phyloP scores from a whole-genome alignment of 192 early-diverging fungal species.

The Gamsiella multidivaricata region DNA sequence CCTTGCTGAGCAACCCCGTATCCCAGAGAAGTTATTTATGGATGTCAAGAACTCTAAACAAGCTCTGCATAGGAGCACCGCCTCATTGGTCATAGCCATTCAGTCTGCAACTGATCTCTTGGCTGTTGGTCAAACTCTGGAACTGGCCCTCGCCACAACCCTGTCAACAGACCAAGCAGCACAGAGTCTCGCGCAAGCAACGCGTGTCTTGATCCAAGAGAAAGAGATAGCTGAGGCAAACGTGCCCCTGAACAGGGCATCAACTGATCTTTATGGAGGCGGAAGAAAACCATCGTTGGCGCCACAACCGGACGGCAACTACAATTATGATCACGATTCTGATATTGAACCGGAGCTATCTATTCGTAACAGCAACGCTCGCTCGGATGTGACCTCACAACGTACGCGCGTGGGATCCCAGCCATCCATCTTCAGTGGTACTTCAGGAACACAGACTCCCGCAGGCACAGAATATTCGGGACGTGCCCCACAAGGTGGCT shows the following conservation, averaged over 20 bases:
- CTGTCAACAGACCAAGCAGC: conserved; percentile 18
- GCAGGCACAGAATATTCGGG: neutral
- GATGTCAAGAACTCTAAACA: conserved; percentile 71
- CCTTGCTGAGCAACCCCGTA: conserved; percentile 21
- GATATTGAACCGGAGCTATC: conserved; percentile 40
- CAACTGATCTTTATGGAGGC: conserved; percentile 1
- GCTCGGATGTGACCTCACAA: neutral
- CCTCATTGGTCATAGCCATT: conserved; percentile 68
- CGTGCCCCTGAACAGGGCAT: neutral
- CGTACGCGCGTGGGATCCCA: conserved; percentile 31
- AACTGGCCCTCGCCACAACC: conserved; percentile 34
- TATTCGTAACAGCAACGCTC: neutral
- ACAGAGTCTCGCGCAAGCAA: conserved; percentile 33
- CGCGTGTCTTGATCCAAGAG: conserved; percentile 39
- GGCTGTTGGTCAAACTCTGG: conserved; percentile 49
- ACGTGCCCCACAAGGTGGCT: neutral
- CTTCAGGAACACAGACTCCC: conserved; percentile 9
- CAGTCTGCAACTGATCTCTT: conserved; percentile 68
- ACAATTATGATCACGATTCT: conserved; percentile 44
- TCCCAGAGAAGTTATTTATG: conserved; percentile 51
- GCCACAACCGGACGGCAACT: conserved; percentile 1
- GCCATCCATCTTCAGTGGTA: conserved; percentile 1
- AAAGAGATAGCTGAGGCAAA: conserved; percentile 37
- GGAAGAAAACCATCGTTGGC: conserved; percentile 7
- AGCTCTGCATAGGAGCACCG: conserved; percentile 69